Evolutionary conservation across 805 yeast species (phyloP).

Genomic region (Barnettozyma siamensis): DNA sequence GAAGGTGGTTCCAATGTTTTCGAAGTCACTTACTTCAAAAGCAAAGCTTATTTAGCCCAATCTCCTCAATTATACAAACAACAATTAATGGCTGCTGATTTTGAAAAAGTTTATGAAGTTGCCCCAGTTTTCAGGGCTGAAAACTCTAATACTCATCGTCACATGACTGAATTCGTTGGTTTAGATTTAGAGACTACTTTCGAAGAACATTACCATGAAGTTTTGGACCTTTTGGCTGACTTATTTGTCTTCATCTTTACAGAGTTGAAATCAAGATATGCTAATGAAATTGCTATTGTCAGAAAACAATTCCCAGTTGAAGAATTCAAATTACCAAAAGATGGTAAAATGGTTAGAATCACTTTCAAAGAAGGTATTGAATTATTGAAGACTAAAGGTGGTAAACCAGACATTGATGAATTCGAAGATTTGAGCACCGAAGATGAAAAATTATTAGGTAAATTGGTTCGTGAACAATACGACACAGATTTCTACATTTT

Average conservation of each 20-base stretch:
- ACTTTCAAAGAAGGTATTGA: slow-evolving; percentile 88
- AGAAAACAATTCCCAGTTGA: slow-evolving; percentile 96
- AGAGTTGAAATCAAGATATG: slow-evolving; percentile 74
- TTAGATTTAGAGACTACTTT: slow-evolving; percentile 97
- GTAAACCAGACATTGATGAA: slow-evolving; percentile 66
- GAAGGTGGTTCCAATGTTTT: slow-evolving; percentile 98
- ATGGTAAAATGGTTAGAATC: slow-evolving; percentile 88
- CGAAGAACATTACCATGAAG: slow-evolving; percentile 98
- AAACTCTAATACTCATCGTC: slow-evolving; percentile 98
- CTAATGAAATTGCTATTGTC: slow-evolving; percentile 79
- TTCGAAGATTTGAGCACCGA: slow-evolving; percentile 90
- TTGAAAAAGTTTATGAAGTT: slow-evolving; percentile 91
- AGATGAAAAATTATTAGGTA: slow-evolving; percentile 90
- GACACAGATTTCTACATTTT: slow-evolving; percentile 96
- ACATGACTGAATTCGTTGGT: slow-evolving; percentile 97
- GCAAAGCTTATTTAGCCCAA: slow-evolving; percentile 91
- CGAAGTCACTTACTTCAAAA: slow-evolving; percentile 88
- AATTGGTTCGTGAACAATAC: slow-evolving; percentile 85
- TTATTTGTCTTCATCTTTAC: slow-evolving; percentile 85
- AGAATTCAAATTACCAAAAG: slow-evolving; percentile 90
- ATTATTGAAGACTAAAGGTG: slow-evolving; percentile 82
- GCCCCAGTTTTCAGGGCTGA: slow-evolving; percentile 99
- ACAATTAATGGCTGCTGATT: slow-evolving; percentile 96
- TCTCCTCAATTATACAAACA: slow-evolving; percentile 98
- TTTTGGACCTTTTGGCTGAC: slow-evolving; percentile 53